These are phyloP conservation scores for Blechomonas ayalai DNA, from an alignment of 208 protist genomes.

Conservation along the genomic window DNA sequence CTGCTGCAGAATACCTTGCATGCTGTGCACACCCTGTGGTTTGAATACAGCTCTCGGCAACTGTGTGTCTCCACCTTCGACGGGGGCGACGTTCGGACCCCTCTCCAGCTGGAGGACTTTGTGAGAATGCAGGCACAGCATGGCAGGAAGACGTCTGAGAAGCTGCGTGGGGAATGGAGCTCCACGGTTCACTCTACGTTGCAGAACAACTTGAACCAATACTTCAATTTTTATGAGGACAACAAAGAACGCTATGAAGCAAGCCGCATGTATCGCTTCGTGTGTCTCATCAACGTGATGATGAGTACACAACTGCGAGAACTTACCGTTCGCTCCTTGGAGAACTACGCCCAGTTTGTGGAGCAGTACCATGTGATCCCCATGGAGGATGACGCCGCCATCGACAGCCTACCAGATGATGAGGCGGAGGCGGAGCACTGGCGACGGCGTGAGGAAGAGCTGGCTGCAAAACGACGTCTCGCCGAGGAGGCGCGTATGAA, in stretches of 20 bases:
- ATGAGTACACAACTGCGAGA: constrained; percentile 86
- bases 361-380: constrained; percentile 35
- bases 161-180: constrained; percentile 88
- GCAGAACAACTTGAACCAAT: constrained; percentile 89
- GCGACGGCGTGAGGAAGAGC: constrained; percentile 58
- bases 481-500: not conserved
- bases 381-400: constrained; percentile 2
- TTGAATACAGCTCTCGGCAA: constrained; percentile 35
- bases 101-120: constrained; percentile 71
- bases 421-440: constrained; percentile 43
- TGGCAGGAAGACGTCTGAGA: constrained; percentile 55
- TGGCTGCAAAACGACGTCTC: constrained; percentile 2
- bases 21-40: constrained; percentile 76
- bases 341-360: constrained; percentile 74
- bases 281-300: constrained; percentile 87
- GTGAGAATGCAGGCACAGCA: constrained; percentile 49
- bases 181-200: constrained; percentile 87
- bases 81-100: constrained; percentile 7
- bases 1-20: constrained; percentile 78
- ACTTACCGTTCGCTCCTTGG: constrained; percentile 62
- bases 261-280: constrained; percentile 87
- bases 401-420: constrained; percentile 6
- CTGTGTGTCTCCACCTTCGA: constrained; percentile 62
- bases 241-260: constrained; percentile 71
- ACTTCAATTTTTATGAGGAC: constrained; percentile 94